A percentile compares a stretch with the other conserved stretches of the same genome.
Conservation (phyloP, 768 basidiomycete species). For the Russula griseocarnosa region DNA sequence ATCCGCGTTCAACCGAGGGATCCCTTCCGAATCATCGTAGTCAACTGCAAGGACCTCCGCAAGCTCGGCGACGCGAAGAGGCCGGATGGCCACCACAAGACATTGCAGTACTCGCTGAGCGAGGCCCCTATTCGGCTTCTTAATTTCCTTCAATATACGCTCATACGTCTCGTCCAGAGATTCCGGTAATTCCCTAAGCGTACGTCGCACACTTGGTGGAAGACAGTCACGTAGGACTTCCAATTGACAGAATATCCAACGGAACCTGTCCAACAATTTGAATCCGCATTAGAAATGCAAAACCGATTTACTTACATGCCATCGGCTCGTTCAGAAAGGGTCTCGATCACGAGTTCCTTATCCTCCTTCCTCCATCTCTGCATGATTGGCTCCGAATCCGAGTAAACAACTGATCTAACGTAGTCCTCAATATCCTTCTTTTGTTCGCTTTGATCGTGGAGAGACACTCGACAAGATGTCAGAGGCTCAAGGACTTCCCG, state of each 20-base stretch:
- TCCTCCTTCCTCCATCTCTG: not conserved
- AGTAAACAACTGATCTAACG: not conserved
- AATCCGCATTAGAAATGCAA: no score
- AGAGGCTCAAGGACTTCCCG: slow-evolving; percentile 1
- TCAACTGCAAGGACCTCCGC: not conserved
- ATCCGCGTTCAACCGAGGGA: not conserved
- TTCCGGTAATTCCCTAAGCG: not conserved
- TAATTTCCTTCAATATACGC: not conserved
- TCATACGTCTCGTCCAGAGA: slow-evolving; percentile 2
- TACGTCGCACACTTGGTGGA: not conserved
- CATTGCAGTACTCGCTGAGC: not conserved
- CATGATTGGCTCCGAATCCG: not conserved
- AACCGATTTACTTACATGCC: not conserved
- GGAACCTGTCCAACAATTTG: not conserved
- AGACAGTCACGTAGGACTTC: not conserved
- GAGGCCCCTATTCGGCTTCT: not conserved
- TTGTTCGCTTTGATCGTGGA: slow-evolving; percentile 4
- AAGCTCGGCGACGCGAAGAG: not conserved
- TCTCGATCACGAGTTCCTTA: not conserved
- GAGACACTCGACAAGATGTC: not conserved
- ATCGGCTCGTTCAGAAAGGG: not conserved
- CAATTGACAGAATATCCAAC: not conserved
- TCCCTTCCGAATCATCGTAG: not conserved
- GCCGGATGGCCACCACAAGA: not conserved
- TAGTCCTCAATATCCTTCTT: not conserved